Base-by-base conservation (phyloP, 129 eudicot genomes). In the Cynara cardunculus region DNA sequence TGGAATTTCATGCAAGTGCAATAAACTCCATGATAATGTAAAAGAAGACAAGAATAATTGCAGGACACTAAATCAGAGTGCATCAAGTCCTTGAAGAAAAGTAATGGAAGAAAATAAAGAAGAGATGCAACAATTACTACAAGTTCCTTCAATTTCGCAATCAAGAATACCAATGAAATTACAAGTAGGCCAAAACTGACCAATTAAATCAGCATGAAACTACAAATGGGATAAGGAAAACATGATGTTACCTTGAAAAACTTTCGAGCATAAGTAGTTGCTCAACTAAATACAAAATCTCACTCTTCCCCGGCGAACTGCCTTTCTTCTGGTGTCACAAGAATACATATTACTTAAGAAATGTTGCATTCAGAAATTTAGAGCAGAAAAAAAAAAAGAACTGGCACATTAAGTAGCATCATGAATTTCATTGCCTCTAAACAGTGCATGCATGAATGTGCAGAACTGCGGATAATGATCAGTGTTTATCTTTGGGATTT, bases 251-350 rank as follows among this genome's bases (percentile, higher is more conserved):
- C 86, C 86, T 83, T 83, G 86, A 77, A 72, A 71, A 83, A 69
- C 19, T 41, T 61, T 77, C 82, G 31, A 77, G 82, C 86, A 64
- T 77, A 28, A 83, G 82, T 37, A 83, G 65, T 77, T 83, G 82
- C 31, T 77, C 86, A 83, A 77, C 86, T 64, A 83, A 83, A 77
- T 83, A 39, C 30, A 83, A 62, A 16, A 83, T 71, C 79, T 83
- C 86, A 71, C 86, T 83, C 61, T 83, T 83, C 28, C 86, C 74
- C 3, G 86, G 62, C 1, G 69, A 83, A 77, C 86, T 77, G 69
- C 82, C 82, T 39, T 71, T 41, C 44, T 62, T 41, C 82, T 83
- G 77, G 73, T 62, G 30, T 19, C 64, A 75, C n/a, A 75, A 59
- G 22, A 67, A 59, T 25, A 49, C 21, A 77, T 12, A 71, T 26